Evolutionary conservation across 805 yeast genomes (phyloP).

Genomic region (Kazachstania viticola): DNA sequence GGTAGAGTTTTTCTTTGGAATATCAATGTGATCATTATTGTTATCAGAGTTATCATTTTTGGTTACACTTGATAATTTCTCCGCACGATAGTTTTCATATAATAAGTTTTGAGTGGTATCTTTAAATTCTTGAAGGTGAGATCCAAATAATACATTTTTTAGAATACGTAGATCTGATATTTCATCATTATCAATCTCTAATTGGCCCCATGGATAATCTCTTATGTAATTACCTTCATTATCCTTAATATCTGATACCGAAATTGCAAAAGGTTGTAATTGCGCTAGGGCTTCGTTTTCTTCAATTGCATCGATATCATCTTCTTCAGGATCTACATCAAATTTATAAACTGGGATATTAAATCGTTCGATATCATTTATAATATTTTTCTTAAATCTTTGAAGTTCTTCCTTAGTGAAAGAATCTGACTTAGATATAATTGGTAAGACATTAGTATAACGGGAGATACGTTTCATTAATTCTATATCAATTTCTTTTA

Average conservation of each 20-base stretch:
- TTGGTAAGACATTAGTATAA: constrained; percentile 63
- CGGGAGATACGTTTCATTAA: constrained; percentile 62
- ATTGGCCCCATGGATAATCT: constrained; percentile 64
- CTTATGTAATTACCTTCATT: constrained; percentile 51
- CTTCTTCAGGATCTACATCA: constrained; percentile 60
- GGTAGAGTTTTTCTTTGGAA: background rate
- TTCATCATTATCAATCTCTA: constrained; percentile 34
- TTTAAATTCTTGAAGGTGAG: constrained; percentile 74
- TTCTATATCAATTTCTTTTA: constrained; percentile 60
- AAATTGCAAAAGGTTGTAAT: constrained; percentile 67
- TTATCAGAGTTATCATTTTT: constrained; percentile 5
- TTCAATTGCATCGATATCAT: constrained; percentile 55
- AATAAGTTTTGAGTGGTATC: constrained; percentile 68
- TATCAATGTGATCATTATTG: constrained; percentile 1
- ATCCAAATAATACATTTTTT: constrained; percentile 63
- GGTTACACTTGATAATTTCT: constrained; percentile 52
- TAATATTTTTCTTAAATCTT: constrained; percentile 47
- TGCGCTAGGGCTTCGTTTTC: constrained; percentile 52
- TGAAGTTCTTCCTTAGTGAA: constrained; percentile 51
- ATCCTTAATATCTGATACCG: constrained; percentile 50
- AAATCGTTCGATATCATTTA: constrained; percentile 50
- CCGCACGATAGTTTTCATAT: constrained; percentile 73
- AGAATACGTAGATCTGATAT: constrained; percentile 45
- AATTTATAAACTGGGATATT: constrained; percentile 70
- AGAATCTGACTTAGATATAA: constrained; percentile 60